phyloP scores from a whole-genome alignment of 2,329 filamentous ascomycete genomes.

The Blastomyces gilchristii region DNA sequence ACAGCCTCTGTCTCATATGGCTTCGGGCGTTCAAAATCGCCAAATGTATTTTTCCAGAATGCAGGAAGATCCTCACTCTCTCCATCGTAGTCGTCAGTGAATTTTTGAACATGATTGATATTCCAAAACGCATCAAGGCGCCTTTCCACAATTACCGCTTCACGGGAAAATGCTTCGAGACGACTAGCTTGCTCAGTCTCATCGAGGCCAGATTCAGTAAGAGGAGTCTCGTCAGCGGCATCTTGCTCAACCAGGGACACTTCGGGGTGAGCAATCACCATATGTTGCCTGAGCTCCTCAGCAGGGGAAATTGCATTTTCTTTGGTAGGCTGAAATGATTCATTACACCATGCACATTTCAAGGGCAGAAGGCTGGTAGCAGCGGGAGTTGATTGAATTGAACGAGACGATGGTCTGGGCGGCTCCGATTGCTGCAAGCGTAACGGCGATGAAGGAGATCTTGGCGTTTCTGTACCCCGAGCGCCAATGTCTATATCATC shows the following conservation, averaged over 20 bases:
- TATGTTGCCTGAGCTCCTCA: constrained; percentile 26
- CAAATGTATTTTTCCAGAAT: constrained; percentile 27
- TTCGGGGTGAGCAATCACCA: constrained; percentile 26
- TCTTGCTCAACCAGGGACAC: constrained; percentile 19
- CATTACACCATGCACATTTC: constrained; percentile 31
- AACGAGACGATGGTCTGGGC: constrained; percentile 25
- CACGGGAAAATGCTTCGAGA: background rate
- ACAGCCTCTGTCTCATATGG: constrained; percentile 27
- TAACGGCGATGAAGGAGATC: constrained; percentile 21
- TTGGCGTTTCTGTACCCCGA: constrained; percentile 18
- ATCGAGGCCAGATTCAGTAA: constrained; percentile 4
- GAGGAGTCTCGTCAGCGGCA: constrained; percentile 11
- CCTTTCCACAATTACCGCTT: constrained; percentile 18
- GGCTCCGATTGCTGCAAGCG: constrained; percentile 33
- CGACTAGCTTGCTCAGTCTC: constrained; percentile 9
- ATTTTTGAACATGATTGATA: constrained; percentile 27
- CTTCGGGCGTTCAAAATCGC: constrained; percentile 23
- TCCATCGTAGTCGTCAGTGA: constrained; percentile 28
- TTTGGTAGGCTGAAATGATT: constrained; percentile 23
- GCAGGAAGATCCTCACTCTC: constrained; percentile 22
- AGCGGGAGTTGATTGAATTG: constrained; percentile 24
- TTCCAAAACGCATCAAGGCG: constrained; percentile 30
- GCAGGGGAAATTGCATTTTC: constrained; percentile 19
- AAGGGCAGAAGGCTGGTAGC: constrained; percentile 9
- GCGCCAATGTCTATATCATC: constrained; percentile 28